Percentiles rank a stretch among this genome's conserved stretches.
Conservation (phyloP, 805 yeast species). For the Monosporozyma siamensis region DNA sequence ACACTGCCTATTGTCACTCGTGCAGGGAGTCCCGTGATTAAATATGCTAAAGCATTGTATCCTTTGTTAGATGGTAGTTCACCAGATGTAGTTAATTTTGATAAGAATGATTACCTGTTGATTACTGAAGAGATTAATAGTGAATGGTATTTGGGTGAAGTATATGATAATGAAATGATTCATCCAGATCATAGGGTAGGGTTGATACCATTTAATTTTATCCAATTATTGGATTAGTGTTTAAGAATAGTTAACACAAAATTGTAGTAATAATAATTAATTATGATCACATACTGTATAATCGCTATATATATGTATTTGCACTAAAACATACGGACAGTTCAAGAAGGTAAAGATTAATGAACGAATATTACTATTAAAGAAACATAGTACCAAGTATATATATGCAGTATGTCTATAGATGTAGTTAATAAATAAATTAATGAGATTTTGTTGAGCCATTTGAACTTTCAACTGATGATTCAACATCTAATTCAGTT, state of each 20-base stretch:
- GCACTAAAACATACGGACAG: too few relatives aligned
- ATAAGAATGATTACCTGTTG: constrained; percentile 24
- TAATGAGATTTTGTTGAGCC: too few relatives aligned
- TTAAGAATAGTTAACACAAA: neutral
- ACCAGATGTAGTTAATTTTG: constrained; percentile 25
- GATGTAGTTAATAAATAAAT: neutral
- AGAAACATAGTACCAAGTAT: too few relatives aligned
- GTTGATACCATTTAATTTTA: constrained; percentile 23
- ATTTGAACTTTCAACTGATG: neutral
- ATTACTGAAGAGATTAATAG: constrained; percentile 24
- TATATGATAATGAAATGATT: constrained; percentile 21
- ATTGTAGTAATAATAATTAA: too few relatives aligned
- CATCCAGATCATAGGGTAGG: constrained; percentile 15
- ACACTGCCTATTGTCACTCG: constrained; percentile 24
- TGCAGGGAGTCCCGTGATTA: constrained; percentile 21
- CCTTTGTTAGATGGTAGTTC: constrained; percentile 24
- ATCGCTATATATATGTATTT: too few relatives aligned
- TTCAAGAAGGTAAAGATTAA: too few relatives aligned
- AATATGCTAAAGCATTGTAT: constrained; percentile 27
- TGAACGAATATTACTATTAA: too few relatives aligned
- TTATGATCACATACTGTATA: too few relatives aligned
- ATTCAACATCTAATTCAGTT: neutral
- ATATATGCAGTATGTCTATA: too few relatives aligned
- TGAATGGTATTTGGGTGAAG: constrained; percentile 31
- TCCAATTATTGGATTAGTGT: constrained; percentile 9